phyloP scores from a whole-genome alignment of 169 alveolate genomes.

The Miamiensis avidus region DNA sequence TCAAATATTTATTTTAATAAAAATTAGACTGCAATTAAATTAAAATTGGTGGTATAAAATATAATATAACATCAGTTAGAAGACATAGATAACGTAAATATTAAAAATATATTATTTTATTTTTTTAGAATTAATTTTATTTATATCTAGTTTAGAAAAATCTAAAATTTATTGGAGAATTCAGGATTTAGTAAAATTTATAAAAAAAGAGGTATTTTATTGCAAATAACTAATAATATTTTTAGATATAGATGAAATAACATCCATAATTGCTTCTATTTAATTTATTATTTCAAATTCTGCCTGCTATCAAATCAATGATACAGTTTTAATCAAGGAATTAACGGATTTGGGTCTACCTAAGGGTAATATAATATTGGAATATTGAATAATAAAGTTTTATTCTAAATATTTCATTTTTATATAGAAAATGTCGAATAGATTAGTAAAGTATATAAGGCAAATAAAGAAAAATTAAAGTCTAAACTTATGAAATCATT shows the following conservation, averaged over 20 bases:
- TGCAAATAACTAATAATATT: not conserved
- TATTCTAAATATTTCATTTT: not conserved
- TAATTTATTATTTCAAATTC: constrained; percentile 39
- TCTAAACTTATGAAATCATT: not conserved
- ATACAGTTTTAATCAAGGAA: constrained; percentile 30
- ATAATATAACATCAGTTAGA: constrained; percentile 31
- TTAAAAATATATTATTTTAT: not conserved
- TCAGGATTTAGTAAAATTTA: constrained; percentile 34
- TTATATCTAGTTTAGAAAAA: constrained; percentile 8
- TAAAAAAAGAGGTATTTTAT: not conserved
- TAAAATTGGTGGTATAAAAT: constrained; percentile 32
- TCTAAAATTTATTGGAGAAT: constrained; percentile 32
- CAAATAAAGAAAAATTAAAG: constrained; percentile 28
- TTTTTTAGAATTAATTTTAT: not conserved
- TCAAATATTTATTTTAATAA: not conserved
- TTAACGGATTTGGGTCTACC: constrained; percentile 49
- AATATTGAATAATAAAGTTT: not conserved
- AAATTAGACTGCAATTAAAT: constrained; percentile 37
- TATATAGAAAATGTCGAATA: constrained; percentile 42
- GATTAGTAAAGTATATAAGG: constrained; percentile 32
- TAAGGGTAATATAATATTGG: constrained; percentile 19
- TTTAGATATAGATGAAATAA: constrained; percentile 34
- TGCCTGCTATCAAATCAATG: constrained; percentile 33
- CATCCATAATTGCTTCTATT: constrained; percentile 34
- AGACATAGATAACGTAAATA: constrained; percentile 24